These are phyloP conservation scores for Fomitiporia mediterranea DNA, from an alignment of 1,284 basidiomycete genomes.

Conservation along the genomic window DNA sequence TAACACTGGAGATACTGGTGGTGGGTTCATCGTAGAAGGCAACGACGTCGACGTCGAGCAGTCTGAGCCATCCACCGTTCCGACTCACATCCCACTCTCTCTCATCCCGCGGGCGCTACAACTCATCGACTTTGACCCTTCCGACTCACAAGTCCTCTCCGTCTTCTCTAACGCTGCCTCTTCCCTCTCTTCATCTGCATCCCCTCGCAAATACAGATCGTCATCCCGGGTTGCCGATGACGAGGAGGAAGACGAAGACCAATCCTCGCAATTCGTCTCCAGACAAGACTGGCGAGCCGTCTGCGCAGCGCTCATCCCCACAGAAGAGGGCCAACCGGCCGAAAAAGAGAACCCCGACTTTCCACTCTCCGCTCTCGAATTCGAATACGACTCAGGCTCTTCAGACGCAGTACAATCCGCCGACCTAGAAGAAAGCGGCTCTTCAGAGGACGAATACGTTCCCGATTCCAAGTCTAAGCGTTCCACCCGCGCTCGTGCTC, in stretches of 20 bases:
- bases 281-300: constrained; percentile 70
- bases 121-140: constrained; percentile 55
- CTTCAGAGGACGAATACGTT: constrained; percentile 23
- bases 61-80: not conserved
- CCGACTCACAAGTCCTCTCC: constrained; percentile 61
- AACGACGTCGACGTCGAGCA: not conserved
- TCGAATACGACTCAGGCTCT: constrained; percentile 24
- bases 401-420: constrained; percentile 13
- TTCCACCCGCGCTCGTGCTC: not conserved
- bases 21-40: not conserved
- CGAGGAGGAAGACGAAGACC: constrained; percentile 23
- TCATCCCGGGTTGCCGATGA: not conserved
- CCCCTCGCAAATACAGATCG: not conserved
- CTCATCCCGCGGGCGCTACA: constrained; percentile 60
- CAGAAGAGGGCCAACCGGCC: constrained; percentile 25
- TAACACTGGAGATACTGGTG: constrained; percentile 3
- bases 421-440: constrained; percentile 21
- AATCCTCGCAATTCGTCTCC: constrained; percentile 35
- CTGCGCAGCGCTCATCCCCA: constrained; percentile 60
- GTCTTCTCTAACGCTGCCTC: constrained; percentile 69
- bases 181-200: constrained; percentile 65
- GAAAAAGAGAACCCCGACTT: constrained; percentile 29
- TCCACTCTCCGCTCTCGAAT: constrained; percentile 14
- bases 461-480: constrained; percentile 14
- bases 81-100: constrained; percentile 43